Conservation (phyloP, 352 stramenopile species). For the Globisporangium emineosum region DNA sequence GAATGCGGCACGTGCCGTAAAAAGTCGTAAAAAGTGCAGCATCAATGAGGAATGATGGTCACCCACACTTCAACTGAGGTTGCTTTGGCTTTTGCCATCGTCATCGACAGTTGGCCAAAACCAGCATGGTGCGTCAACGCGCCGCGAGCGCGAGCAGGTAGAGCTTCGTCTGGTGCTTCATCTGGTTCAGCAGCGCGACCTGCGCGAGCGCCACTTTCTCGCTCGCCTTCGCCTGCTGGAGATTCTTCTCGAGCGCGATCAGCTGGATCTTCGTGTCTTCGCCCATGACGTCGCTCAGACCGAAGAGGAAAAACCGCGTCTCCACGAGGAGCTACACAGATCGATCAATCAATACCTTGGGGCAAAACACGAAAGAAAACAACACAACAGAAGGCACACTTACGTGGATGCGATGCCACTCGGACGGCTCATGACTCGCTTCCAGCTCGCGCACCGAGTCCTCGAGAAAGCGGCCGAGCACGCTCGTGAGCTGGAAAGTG, state of each 20-base stretch:
- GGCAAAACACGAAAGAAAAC: not conserved
- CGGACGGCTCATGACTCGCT: slow-evolving; percentile 14
- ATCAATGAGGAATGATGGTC: not conserved
- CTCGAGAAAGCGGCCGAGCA: slow-evolving; percentile 44
- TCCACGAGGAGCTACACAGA: slow-evolving; percentile 67
- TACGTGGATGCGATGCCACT: slow-evolving; percentile 71
- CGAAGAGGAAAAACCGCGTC: slow-evolving; percentile 64
- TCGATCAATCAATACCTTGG: not conserved
- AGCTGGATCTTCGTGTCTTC: slow-evolving; percentile 54
- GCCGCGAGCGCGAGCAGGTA: slow-evolving; percentile 57
- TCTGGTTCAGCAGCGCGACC: slow-evolving; percentile 55
- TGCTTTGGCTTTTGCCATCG: too few relatives aligned
- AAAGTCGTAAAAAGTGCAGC: slow-evolving; percentile 4
- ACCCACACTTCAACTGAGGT: not conserved
- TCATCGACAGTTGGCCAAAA: not conserved
- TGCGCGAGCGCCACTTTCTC: slow-evolving; percentile 40
- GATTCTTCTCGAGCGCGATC: slow-evolving; percentile 42
- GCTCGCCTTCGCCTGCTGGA: slow-evolving; percentile 32
- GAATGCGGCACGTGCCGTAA: not conserved
- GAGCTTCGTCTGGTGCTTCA: slow-evolving; percentile 81
- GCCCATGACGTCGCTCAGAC: slow-evolving; percentile 47
- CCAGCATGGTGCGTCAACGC: not conserved
- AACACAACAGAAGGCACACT: slow-evolving; percentile 11
- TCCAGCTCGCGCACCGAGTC: slow-evolving; percentile 32
- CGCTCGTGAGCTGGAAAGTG: slow-evolving; percentile 47